Evolutionary conservation across 2,329 filamentous ascomycete genomes (phyloP).

Genomic region (Hortaea werneckii): DNA sequence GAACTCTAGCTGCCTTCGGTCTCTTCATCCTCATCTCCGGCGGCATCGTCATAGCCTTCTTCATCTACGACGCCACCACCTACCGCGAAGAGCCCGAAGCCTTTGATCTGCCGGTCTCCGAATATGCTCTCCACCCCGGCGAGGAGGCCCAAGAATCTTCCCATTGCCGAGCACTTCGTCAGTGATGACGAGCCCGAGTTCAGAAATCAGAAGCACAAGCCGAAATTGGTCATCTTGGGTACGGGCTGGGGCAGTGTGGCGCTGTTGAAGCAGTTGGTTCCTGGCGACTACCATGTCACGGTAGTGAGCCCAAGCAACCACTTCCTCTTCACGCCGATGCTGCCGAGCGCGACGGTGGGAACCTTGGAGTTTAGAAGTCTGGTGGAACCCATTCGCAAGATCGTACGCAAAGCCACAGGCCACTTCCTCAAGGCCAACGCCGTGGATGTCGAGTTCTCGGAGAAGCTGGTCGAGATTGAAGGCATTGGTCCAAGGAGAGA

Average conservation of each 20-base stretch:
- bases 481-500: constrained; percentile 63
- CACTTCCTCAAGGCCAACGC: constrained; percentile 85
- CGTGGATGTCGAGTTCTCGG: constrained; percentile 81
- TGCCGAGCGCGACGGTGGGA: constrained; percentile 92
- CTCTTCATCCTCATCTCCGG: constrained; percentile 64
- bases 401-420: constrained; percentile 65
- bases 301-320: constrained; percentile 92
- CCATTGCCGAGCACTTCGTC: constrained; percentile 76
- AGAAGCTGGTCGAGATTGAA: constrained; percentile 80
- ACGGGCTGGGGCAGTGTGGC: constrained; percentile 94
- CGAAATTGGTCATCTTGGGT: constrained; percentile 81
- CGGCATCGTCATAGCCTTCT: constrained; percentile 67
- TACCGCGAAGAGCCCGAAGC: constrained; percentile 63
- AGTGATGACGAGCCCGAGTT: constrained; percentile 79
- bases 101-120: constrained; percentile 71
- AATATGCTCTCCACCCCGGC: constrained; percentile 68
- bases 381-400: constrained; percentile 83
- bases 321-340: constrained; percentile 96
- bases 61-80: constrained; percentile 85
- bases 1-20: constrained; percentile 61
- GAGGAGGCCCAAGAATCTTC: constrained; percentile 92
- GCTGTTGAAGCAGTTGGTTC: constrained; percentile 77
- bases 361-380: constrained; percentile 84
- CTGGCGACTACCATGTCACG: constrained; percentile 90
- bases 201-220: constrained; percentile 69